A percentile compares a stretch with the other conserved stretches of the same genome.
These are phyloP conservation scores for Tetrapisispora pingtungensis DNA, from an alignment of 805 yeast species.

Conservation along the genomic window DNA sequence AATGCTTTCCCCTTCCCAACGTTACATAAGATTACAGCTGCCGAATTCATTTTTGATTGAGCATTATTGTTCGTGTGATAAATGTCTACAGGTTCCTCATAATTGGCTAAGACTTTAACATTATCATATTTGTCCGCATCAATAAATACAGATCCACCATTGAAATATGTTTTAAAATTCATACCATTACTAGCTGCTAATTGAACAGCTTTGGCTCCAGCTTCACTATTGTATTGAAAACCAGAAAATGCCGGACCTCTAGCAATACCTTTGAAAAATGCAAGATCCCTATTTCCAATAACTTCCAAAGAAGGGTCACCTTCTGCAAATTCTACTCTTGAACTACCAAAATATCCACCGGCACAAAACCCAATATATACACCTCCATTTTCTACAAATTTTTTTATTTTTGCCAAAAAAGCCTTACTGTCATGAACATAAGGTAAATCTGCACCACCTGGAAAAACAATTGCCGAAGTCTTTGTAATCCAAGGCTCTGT, in stretches of 20 bases:
- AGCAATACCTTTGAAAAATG: constrained; percentile 71
- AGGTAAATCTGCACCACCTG: constrained; percentile 97
- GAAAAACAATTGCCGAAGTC: constrained; percentile 72
- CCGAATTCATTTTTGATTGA: constrained; percentile 27
- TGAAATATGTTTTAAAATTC: constrained; percentile 43
- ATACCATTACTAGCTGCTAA: constrained; percentile 33
- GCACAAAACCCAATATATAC: constrained; percentile 83
- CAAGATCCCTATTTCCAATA: constrained; percentile 73
- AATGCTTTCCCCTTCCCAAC: constrained; percentile 65
- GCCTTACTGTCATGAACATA: constrained; percentile 67
- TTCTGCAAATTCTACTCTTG: constrained; percentile 72
- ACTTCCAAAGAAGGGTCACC: constrained; percentile 68
- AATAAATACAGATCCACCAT: constrained; percentile 85
- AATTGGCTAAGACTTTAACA: constrained; percentile 68
- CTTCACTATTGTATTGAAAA: constrained; percentile 65
- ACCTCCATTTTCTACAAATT: constrained; percentile 67
- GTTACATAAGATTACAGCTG: constrained; percentile 65
- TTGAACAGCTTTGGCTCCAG: constrained; percentile 57
- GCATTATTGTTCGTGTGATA: constrained; percentile 27
- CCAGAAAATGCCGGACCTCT: constrained; percentile 79
- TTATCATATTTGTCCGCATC: constrained; percentile 52
- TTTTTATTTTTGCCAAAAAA: constrained; percentile 48
- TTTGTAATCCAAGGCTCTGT: constrained; percentile 84
- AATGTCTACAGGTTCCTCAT: constrained; percentile 47
- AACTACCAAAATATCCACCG: constrained; percentile 81